Evolutionary conservation across 768 basidiomycete genomes (phyloP), one percentile per base, ranked within the genome.

Genomic region (Gymnopilus dilepis): DNA sequence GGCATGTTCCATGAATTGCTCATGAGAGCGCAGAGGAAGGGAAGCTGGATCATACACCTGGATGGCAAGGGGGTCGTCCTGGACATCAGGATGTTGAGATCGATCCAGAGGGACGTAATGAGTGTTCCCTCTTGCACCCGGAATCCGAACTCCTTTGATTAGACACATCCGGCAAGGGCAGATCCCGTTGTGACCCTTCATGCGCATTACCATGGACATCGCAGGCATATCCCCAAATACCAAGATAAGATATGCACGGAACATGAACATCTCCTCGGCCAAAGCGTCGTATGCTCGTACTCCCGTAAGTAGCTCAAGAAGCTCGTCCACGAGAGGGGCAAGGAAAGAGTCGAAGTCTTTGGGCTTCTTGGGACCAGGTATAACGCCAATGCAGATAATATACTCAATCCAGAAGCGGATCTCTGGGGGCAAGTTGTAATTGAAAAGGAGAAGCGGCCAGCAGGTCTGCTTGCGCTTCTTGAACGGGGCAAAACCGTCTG

Each of bases 351-450:
- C 75, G 1, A 76, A 30, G 59, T 83, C 78, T n/a, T 73, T 68
- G 0, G 82, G 79, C 41, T 77, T 76, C 17, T 76, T 74, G 0
- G 81, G 82, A 0, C 83, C 80, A 2, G 81, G 82, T 42, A 85
- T 80, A 47, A 82, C 69, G 11, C 80, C 78, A 8, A 82, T 38
- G 31, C 70, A 72, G 3, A 84, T 45, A 4, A 82, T 67, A 38
- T 81, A 55, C 3, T 73, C 56, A 8, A 75, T 53, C 22, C 74
- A 77, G 30, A 74, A 77, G 2, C 75, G 71, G 4, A 75, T 63
- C 3, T 77, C 73, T 1, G 74, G 72, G 0, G 67, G 67, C 13
- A 76, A 65, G 51, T 76, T 76, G 34, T 68, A 70, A 48, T 80
- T 81, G 59, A 77, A 71, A 0, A 79, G 11, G 17, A 84, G 60